phyloP scores from a whole-genome alignment of 139 green algal genomes.

The Raphidocelis subcapitata region DNA sequence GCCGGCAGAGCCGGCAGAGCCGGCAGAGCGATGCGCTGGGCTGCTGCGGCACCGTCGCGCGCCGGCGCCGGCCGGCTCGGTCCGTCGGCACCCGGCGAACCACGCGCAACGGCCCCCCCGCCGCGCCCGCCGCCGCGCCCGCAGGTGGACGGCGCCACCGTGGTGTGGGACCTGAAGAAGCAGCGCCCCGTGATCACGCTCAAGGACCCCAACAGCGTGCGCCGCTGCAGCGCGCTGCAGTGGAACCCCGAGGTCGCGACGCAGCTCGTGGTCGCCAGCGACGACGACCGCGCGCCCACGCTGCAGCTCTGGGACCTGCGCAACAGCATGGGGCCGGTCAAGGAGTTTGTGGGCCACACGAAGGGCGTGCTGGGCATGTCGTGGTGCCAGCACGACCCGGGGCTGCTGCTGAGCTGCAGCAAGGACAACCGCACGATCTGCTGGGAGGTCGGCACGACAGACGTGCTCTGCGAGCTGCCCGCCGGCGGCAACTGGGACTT shows the following conservation, averaged over 20 bases:
- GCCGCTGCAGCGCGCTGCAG: slow-evolving; percentile 70
- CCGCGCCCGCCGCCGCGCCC: no score
- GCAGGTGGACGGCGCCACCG: slow-evolving; percentile 44
- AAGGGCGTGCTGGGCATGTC: slow-evolving; percentile 91
- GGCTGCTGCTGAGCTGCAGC: slow-evolving; percentile 83
- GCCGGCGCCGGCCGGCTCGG: no score
- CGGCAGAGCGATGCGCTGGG: no score
- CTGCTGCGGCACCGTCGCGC: no score
- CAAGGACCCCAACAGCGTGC: slow-evolving; percentile 63
- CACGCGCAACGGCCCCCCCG: no score
- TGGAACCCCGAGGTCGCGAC: slow-evolving; percentile 95
- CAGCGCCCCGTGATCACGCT: slow-evolving; percentile 92
- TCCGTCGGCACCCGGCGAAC: no score
- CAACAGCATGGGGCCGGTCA: slow-evolving; percentile 84
- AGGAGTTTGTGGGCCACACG: slow-evolving; percentile 86
- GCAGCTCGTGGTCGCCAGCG: slow-evolving; percentile 93
- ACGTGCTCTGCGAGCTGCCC: slow-evolving; percentile 66
- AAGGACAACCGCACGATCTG: slow-evolving; percentile 95
- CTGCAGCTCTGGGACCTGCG: slow-evolving; percentile 96
- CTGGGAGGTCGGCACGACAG: slow-evolving; percentile 81
- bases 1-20: no score
- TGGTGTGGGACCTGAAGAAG: slow-evolving; percentile 96
- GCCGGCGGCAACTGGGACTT: slow-evolving; percentile 78
- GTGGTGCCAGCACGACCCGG: slow-evolving; percentile 88
- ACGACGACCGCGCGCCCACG: slow-evolving; percentile 87